Evolutionary conservation across 1,284 basidiomycete genomes (phyloP).

Genomic region (Porogramme epimiltina): DNA sequence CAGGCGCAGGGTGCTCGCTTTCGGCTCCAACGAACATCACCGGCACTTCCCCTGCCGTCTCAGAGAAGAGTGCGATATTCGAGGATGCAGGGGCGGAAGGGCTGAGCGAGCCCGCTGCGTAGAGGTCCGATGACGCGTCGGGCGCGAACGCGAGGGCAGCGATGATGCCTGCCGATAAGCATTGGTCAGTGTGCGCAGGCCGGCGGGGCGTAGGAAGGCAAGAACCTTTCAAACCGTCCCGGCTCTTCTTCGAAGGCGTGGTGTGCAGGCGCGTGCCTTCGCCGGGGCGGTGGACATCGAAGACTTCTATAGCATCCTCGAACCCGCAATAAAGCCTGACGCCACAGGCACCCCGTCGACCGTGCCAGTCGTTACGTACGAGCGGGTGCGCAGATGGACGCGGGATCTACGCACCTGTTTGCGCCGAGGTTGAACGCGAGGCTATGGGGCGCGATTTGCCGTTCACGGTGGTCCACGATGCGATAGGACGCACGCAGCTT

Average conservation of each 20-base stretch:
- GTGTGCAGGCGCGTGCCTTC: constrained; percentile 77
- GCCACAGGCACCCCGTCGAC: constrained; percentile 15
- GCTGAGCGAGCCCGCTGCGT: constrained; percentile 71
- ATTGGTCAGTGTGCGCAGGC: constrained; percentile 8
- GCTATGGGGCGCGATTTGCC: constrained; percentile 83
- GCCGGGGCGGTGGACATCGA: constrained; percentile 76
- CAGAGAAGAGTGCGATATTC: constrained; percentile 78
- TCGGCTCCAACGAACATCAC: constrained; percentile 60
- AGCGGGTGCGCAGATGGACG: background rate
- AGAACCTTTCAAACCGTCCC: constrained; percentile 82
- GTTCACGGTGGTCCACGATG: constrained; percentile 89
- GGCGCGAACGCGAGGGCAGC: constrained; percentile 80
- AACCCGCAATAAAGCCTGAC: constrained; percentile 87
- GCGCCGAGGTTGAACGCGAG: constrained; percentile 75
- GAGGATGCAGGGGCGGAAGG: constrained; percentile 50
- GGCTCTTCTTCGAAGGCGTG: constrained; percentile 75
- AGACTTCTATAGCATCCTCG: constrained; percentile 87
- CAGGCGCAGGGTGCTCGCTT: constrained; percentile 6
- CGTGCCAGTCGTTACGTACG: too few species aligned
- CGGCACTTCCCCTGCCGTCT: constrained; percentile 54
- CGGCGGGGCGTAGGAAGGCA: background rate
- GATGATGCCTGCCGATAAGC: constrained; percentile 66
- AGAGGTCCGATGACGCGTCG: constrained; percentile 55
- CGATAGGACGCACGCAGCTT: constrained; percentile 88
- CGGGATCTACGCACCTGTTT: constrained; percentile 53